Conservation (phyloP, 257 asterid genomes). For the Nicotiana knightiana region DNA sequence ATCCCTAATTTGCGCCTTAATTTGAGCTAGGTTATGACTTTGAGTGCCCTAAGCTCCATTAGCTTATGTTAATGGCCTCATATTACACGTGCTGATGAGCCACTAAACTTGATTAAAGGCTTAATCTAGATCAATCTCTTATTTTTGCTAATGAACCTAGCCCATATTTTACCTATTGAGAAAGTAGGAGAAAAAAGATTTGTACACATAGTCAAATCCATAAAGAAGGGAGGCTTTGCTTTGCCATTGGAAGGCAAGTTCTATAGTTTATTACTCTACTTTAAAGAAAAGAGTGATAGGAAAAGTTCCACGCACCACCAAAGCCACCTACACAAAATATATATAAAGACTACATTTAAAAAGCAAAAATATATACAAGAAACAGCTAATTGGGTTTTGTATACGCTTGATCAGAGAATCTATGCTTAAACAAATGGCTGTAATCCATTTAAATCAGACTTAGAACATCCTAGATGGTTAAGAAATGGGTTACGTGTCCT, state of each 20-base stretch:
- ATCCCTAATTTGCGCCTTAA: conserved; percentile 2
- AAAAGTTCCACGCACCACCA: not conserved
- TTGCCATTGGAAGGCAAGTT: not conserved
- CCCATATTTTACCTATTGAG: not conserved
- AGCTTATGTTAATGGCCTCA: not conserved
- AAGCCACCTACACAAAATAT: not conserved
- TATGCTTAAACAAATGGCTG: not conserved
- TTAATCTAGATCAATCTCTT: not conserved
- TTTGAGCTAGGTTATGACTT: conserved; percentile 7
- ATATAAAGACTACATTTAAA: not conserved
- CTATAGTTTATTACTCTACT: not conserved
- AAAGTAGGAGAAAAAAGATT: not conserved
- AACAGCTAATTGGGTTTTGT: conserved; percentile 1
- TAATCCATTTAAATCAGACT: not conserved
- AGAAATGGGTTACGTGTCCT: conserved; percentile 5
- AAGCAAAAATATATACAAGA: not conserved
- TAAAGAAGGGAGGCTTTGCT: not conserved
- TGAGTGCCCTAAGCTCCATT: not conserved
- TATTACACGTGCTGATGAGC: not conserved
- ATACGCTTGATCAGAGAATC: not conserved
- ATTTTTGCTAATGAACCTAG: not conserved
- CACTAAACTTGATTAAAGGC: not conserved
- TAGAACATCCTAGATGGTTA: not conserved
- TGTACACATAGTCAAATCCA: not conserved
- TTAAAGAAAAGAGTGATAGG: too few species aligned